These are phyloP conservation scores for Centella asiatica DNA, from an alignment of 129 eudicot species.

Conservation along the genomic window DNA sequence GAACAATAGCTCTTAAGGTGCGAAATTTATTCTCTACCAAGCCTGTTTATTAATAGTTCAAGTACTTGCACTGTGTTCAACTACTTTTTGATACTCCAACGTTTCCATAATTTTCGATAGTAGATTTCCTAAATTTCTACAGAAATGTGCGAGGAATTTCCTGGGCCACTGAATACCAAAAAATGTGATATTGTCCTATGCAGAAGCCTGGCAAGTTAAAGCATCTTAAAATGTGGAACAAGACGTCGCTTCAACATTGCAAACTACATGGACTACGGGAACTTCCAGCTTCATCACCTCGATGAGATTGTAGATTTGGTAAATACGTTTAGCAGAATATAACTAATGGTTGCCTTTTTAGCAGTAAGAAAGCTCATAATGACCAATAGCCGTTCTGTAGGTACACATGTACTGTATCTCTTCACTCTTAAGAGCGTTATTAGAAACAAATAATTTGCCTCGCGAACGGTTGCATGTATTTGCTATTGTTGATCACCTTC, in stretches of 20 bases:
- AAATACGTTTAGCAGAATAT: not conserved
- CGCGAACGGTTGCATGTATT: no score
- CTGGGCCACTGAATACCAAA: not conserved
- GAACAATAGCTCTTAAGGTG: conserved; percentile 34
- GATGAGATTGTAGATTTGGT: not conserved
- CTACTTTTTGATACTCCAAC: no score
- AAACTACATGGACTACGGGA: not conserved
- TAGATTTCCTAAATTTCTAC: not conserved
- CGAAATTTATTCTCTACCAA: not conserved
- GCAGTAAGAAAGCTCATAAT: not conserved
- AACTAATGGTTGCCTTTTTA: not conserved
- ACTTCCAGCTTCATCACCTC: not conserved
- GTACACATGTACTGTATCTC: no score
- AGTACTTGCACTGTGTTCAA: not conserved
- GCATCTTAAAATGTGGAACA: not conserved
- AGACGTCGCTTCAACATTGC: not conserved
- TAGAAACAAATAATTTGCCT: no score
- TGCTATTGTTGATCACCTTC: no score
- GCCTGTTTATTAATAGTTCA: not conserved
- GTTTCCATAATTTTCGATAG: not conserved
- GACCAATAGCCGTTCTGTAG: no score
- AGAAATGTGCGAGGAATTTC: not conserved
- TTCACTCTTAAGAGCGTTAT: no score
- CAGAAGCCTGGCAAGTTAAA: no score
- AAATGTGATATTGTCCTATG: not conserved